Percentiles rank a stretch among this genome's conserved stretches.
Evolutionary conservation across 1,284 basidiomycete species (phyloP).

Genomic region (Pholiota adiposa): DNA sequence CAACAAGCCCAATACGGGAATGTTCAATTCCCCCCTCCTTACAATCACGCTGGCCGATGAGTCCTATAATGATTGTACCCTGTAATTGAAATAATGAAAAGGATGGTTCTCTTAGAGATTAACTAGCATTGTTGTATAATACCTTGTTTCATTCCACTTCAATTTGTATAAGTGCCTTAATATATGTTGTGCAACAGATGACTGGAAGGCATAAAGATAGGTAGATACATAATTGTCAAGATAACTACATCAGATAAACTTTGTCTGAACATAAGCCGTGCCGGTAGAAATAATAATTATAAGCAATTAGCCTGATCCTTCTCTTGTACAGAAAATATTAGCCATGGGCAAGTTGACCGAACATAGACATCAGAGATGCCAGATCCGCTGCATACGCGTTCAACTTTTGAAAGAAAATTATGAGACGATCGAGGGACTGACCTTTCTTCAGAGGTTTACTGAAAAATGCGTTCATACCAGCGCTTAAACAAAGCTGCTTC

Average conservation of each 20-base stretch:
- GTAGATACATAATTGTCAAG: no score
- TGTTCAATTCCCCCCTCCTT: constrained; percentile 25
- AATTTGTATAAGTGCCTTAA: no score
- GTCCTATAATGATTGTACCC: background rate
- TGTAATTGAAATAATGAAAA: no score
- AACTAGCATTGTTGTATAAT: background rate
- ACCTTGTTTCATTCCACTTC: no score
- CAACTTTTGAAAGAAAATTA: background rate
- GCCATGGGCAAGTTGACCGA: constrained; percentile 33
- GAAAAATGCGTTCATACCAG: constrained; percentile 75
- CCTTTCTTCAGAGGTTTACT: constrained; percentile 71
- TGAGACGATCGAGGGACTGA: constrained; percentile 32
- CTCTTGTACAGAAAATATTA: background rate
- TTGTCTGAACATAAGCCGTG: background rate
- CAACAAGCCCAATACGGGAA: constrained; percentile 32
- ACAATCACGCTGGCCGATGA: constrained; percentile 21
- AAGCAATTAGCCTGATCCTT: background rate
- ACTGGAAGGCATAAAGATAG: no score
- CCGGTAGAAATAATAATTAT: background rate
- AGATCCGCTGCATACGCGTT: constrained; percentile 55
- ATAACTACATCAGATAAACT: background rate
- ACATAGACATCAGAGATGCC: constrained; percentile 50
- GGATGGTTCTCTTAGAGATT: background rate
- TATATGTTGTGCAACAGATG: no score
- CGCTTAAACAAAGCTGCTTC: constrained; percentile 70